Evolutionary conservation across 305 asterid species (phyloP), one percentile per base, ranked within the genome.

Genomic region (Fraxinus floribunda): DNA sequence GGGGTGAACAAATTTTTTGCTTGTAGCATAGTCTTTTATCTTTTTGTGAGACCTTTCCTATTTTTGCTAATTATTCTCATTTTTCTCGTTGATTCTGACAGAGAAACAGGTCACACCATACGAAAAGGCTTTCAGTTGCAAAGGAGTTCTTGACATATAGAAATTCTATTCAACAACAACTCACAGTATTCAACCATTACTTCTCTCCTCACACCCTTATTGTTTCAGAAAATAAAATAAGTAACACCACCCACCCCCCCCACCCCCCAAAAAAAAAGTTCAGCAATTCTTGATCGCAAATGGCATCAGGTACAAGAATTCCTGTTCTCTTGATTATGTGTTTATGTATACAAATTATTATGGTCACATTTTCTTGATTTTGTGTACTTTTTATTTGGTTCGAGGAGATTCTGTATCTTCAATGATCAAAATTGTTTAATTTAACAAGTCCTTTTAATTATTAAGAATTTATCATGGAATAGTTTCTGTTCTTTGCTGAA

Each of bases 231-330:
- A 30, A 57, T 44, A 60, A 70, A 30, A 57, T 44, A 55, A 78
- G 18, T 26, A 34, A n/a, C 7, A 0, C 5, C 5, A 1, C 18
- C 41, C 20, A 8, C 35, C 35, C 38, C 38, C 36, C 36, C 38
- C 7, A 4, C 7, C 34, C 1, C 30, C 5, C 4, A 0, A 13
- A 0, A 15, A 13, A 20, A 76, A 5, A 35, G 2, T 76, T 22
- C 16, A 35, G 34, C 60, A 75, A 7, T 46, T 77, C 18, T 76
- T 57, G n/a, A 41, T 24, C 32, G 79, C 35, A 46, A 8, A 76
- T 44, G 34, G 41, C 22, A 76, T 76, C 57, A 76, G 79, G 62
- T 76, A 76, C 66, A 44, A 22, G 30, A 76, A 44, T 78, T 78
- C 49, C 35, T 16, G 15, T 16, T 2, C 20, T 78, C 66, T 55